phyloP scores from a whole-genome alignment of 371 early-diverging fungal species.

The Mortierella sp. region DNA sequence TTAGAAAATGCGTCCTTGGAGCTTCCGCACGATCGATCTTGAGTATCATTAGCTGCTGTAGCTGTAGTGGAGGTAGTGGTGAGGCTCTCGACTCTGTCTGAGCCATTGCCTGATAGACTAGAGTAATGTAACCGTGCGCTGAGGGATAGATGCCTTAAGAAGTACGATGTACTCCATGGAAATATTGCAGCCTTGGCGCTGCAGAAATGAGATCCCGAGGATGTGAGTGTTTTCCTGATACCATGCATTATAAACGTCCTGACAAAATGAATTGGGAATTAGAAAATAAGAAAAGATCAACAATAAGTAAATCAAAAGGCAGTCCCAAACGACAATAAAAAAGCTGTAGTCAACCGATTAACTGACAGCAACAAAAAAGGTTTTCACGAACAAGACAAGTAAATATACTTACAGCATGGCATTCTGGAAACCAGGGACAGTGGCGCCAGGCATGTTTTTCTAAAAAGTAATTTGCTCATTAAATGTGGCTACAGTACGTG shows the following conservation, averaged over 20 bases:
- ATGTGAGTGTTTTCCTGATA: background rate
- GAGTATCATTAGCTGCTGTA: background rate
- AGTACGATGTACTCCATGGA: background rate
- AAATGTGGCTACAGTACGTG: background rate
- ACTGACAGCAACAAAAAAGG: too few species aligned
- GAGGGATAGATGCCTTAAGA: background rate
- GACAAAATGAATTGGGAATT: background rate
- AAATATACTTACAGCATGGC: constrained; percentile 4
- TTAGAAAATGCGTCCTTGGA: background rate
- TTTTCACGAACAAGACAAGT: background rate
- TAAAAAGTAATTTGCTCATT: background rate
- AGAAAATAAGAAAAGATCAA: background rate
- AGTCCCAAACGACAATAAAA: too few species aligned
- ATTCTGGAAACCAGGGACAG: constrained; percentile 19
- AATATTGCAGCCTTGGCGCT: background rate
- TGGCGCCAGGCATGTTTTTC: constrained; percentile 10
- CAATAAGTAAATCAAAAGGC: background rate
- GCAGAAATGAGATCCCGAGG: background rate
- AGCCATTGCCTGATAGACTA: background rate
- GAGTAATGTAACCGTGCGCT: background rate
- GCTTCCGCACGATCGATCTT: background rate
- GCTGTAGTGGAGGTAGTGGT: background rate
- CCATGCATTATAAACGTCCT: background rate
- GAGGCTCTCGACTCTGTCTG: background rate
- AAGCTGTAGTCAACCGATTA: too few species aligned